phyloP scores from a whole-genome alignment of 2,329 filamentous ascomycete genomes.

The Claviceps cyperi region DNA sequence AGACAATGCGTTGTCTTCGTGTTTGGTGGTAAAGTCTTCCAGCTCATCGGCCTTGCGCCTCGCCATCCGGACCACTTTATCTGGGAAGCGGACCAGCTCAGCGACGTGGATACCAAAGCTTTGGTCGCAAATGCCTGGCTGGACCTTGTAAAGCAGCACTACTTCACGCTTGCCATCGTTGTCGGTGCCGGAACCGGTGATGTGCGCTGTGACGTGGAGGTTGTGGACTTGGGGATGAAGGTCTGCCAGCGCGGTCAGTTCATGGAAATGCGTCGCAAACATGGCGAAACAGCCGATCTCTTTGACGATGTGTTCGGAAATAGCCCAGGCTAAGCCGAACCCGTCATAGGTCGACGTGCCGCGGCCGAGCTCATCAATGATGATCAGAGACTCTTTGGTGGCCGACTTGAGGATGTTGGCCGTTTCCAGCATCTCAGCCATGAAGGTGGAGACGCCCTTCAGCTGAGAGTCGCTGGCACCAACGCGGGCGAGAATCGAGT shows the following conservation, averaged over 20 bases:
- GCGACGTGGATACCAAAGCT: constrained; percentile 97
- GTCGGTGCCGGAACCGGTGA: constrained; percentile 38
- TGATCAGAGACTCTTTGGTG: constrained; percentile 88
- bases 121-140: constrained; percentile 90
- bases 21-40: constrained; percentile 81
- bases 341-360: constrained; percentile 97
- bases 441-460: constrained; percentile 96
- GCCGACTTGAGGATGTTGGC: constrained; percentile 97
- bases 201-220: constrained; percentile 90
- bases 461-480: constrained; percentile 93
- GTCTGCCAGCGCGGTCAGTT: constrained; percentile 80
- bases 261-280: constrained; percentile 97
- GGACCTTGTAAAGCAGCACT: constrained; percentile 91
- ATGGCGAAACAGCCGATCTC: constrained; percentile 90
- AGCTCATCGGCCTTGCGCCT: constrained; percentile 96
- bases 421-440: constrained; percentile 99
- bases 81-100: constrained; percentile 87
- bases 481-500: constrained; percentile 90
- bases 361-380: constrained; percentile 93
- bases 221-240: constrained; percentile 81
- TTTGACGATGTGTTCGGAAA: constrained; percentile 90
- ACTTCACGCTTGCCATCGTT: constrained; percentile 57
- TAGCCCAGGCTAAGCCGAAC: constrained; percentile 97
- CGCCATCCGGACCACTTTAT: constrained; percentile 98
- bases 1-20: constrained; percentile 43